Evolutionary conservation across 2,329 filamentous ascomycete genomes (phyloP), one percentile per base, ranked within the genome.

Genomic region (Ceratocystis huliohia): DNA sequence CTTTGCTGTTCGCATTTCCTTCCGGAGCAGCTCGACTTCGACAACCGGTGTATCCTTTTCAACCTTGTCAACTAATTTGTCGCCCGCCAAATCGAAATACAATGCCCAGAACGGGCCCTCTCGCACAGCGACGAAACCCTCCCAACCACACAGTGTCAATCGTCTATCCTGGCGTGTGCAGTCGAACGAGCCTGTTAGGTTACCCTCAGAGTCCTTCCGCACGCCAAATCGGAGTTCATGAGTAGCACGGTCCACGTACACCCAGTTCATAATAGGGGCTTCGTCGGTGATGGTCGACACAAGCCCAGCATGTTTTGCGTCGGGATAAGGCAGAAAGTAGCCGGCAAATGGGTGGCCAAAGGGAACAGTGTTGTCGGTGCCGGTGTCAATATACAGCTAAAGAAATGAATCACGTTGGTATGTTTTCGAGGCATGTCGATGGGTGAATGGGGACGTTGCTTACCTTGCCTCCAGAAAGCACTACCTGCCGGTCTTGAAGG

Each of bases 281-380:
- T 77, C 77, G 63, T 80, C 76, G 44, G 75, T 78, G 48, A 81
- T 80, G 8, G 78, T 80, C 61, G 76, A 79, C 33, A 81, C 79
- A 1, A 81, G 72, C 3, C 79, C 79, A 46, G 79, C 75, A 56
- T 77, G 75, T 30, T 73, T 67, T n/a, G 75, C 69, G n/a, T 82
- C 82, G 2, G 82, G 82, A 69, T 84, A 84, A 1, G 82, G 81
- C 25, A 84, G 74, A 69, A 78, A 84, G 70, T 85, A 84, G 30
- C 82, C 82, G 2, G 80, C 77, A 70, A 82, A 84, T 0, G 79
- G 78, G 70, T 84, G 81, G 2, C 80, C 78, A 63, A 74, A 73
- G 1, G 69, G 71, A 64, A 71, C 69, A 64, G 70, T 71, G 59
- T 68, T 70, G 44, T 72, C 68, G 64, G 70, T 66, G 48, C 72